Percentiles rank a stretch among this genome's conserved stretches.
These are phyloP conservation scores for Panicum miliaceum DNA, from an alignment of 176 grass and related monocot species.

Conservation along the genomic window DNA sequence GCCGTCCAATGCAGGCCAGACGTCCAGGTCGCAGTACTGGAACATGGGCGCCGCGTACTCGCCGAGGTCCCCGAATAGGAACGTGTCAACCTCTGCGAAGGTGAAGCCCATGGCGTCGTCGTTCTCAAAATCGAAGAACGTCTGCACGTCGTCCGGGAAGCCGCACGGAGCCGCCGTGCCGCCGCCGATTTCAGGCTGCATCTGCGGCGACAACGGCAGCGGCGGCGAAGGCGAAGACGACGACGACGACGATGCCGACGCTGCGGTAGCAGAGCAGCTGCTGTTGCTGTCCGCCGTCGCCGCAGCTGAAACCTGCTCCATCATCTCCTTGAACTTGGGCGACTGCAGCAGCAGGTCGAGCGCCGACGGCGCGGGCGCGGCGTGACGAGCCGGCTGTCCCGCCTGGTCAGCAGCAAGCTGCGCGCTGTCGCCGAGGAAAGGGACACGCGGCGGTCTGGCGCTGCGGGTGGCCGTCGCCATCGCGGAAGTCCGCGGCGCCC, in stretches of 20 bases:
- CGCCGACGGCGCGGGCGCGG: neutral
- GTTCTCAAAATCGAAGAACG: conserved; percentile 69
- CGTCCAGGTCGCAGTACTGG: conserved; percentile 44
- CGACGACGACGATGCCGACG: neutral
- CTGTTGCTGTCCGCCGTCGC: neutral
- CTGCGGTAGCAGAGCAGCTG: neutral
- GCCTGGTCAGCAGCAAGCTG: neutral
- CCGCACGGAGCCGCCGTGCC: conserved; percentile 21
- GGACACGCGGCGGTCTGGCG: neutral
- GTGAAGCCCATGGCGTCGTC: conserved; percentile 3
- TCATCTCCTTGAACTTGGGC: conserved; percentile 60
- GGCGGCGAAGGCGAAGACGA: neutral
- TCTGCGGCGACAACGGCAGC: neutral
- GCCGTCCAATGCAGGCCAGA: conserved; percentile 32
- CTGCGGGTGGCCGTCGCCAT: neutral
- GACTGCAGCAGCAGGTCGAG: conserved; percentile 45
- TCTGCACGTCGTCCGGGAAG: conserved; percentile 82
- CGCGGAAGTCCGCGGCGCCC: neutral
- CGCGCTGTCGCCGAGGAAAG: neutral
- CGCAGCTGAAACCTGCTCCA: conserved; percentile 30
- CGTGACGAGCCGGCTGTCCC: neutral
- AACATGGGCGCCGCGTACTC: conserved; percentile 65
- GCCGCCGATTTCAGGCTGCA: neutral
- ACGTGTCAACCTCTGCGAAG: conserved; percentile 49
- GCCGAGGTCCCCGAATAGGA: conserved; percentile 61